Base-by-base conservation (phyloP, 805 yeast genomes). In the Cyberlindnera subsufficiens region DNA sequence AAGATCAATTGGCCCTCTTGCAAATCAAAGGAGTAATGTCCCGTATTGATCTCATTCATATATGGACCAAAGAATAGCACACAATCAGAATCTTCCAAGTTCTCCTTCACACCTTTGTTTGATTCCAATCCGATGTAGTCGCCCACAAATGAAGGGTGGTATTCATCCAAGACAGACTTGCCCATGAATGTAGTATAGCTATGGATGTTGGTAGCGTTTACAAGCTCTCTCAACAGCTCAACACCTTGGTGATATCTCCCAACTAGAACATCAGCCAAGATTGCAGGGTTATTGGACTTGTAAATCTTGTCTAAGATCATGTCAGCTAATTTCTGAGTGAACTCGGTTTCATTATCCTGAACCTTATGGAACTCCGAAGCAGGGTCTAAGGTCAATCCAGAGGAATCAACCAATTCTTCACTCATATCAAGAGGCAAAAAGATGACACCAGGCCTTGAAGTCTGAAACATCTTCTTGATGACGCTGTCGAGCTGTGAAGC, bases 391-490 rank as follows among this genome's bases (percentile, higher is more conserved):
- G 16, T 27, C 33, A 80, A 64, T 40, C 67, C 61, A 2, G 65
- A 47, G 10, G 61, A 58, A 44, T 65, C 66, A 42, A 79, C 69
- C 5, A 55, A 30, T 13, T 52, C 46, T 42, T 79, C 77, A 9
- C 78, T 75, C 50, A 86, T 60, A 58, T 89, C 90, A 35, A 75
- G 66, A 2, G 97, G 96, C 37, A 90, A 60, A 58, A 78, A 86
- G 38, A 89, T 59, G 55, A 84, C 89, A 14, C 95, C 96, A 0
- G 97, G 97, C 59, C 81, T 78, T 32, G 82, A 78, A 37, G 74
- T 68, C 32, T 60, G 66, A 50, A 77, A 65, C 22, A 86, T 77
- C 15, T 71, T 66, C 35, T 55, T 56, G 42, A 90, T 74, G 6
- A 86, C 83, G 18, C 66, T 64, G 60, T 90, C 97, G 42, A 90